Evolutionary conservation across 257 asterid species (phyloP), one percentile per base, ranked within the genome.

Genomic region (Primulina tabacum): DNA sequence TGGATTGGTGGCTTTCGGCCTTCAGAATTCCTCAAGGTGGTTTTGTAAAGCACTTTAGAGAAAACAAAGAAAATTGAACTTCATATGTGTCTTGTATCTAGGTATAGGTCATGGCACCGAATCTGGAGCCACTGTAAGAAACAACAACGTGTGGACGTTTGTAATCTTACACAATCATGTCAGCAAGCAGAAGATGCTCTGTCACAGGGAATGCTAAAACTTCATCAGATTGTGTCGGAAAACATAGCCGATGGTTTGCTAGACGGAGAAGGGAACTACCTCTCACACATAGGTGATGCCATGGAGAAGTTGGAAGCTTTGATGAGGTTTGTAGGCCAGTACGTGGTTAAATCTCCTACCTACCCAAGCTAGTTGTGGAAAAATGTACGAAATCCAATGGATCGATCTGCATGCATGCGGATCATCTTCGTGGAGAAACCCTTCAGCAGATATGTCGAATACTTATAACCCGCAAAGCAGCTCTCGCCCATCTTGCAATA

Each of bases 1-100:
- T 90, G 98, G 98, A 93, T 93, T 2, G 99, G 95, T 17, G 99
- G 96, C 8, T 89, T 90, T 68, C 87, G 96, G 8, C 99, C 97
- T 33, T 89, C 99, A 1, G 95, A 89, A 58, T 88, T 90, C 75
- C 82, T 93, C 62, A 86, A 86, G 96, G n/a, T n/a, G n/a, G n/a
- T n/a, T n/a, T n/a, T n/a, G n/a, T n/a, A n/a, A n/a, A n/a, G n/a
- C n/a, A n/a, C n/a, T n/a, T n/a, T n/a, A n/a, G n/a, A n/a, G n/a
- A n/a, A n/a, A n/a, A n/a, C n/a, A n/a, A n/a, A n/a, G n/a, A n/a
- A n/a, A n/a, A n/a, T n/a, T n/a, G n/a, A n/a, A n/a, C n/a, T n/a
- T n/a, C n/a, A n/a, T n/a, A n/a, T n/a, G n/a, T n/a, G n/a, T n/a
- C n/a, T n/a, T n/a, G n/a, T n/a, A n/a, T n/a, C n/a, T n/a, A n/a